These are phyloP conservation scores for Erodium chrysanthum DNA, from an alignment of 441 rosid genomes.

Conservation along the genomic window DNA sequence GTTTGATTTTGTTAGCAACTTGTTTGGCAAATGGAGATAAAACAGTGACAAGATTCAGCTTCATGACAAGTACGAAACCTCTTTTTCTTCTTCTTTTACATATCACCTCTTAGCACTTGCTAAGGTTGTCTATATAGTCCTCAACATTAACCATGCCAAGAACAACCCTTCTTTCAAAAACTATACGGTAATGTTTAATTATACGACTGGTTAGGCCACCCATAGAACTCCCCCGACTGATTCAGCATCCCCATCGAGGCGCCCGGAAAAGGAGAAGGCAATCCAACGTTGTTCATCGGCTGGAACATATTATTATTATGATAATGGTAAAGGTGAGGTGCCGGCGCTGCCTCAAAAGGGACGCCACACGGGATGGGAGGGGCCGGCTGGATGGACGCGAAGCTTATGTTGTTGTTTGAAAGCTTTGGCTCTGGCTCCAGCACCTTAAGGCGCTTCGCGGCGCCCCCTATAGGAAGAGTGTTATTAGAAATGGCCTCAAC, in stretches of 20 bases:
- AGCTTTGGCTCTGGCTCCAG: conserved; percentile 23
- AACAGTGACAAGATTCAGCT: too few relatives aligned
- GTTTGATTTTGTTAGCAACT: too few relatives aligned
- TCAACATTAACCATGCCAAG: not conserved
- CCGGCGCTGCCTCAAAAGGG: not conserved
- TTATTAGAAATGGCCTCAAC: conserved; percentile 66
- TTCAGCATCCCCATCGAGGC: not conserved
- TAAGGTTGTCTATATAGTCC: not conserved
- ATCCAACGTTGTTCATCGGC: too few relatives aligned
- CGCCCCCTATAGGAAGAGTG: conserved; percentile 74
- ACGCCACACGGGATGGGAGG: not conserved
- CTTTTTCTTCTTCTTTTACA: too few relatives aligned
- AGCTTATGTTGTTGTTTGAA: conserved; percentile 14
- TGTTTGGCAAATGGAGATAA: too few relatives aligned
- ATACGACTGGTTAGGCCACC: not conserved
- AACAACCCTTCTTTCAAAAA: not conserved
- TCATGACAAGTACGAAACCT: too few relatives aligned
- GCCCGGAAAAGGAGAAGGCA: not conserved
- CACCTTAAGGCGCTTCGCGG: conserved; percentile 32
- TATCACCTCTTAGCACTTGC: too few relatives aligned
- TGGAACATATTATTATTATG: too few relatives aligned
- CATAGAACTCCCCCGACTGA: not conserved
- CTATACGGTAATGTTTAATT: not conserved
- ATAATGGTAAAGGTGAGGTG: not conserved
- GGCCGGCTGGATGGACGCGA: not conserved